Evolutionary conservation across 2,329 filamentous ascomycete genomes (phyloP).

Genomic region (Aspergillus pseudoviridinutans): DNA sequence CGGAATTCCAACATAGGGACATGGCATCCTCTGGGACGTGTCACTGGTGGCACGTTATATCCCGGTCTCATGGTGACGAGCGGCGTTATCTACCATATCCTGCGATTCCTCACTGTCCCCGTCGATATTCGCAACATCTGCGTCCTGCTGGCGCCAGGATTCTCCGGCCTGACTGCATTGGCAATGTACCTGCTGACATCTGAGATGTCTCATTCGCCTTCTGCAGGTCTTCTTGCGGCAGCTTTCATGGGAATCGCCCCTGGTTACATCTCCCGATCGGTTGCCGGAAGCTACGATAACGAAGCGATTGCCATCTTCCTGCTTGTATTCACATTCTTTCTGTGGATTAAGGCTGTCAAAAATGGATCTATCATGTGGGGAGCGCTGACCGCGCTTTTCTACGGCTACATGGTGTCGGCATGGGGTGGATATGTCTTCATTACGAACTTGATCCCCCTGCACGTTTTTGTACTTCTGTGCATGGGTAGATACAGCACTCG

Average conservation of each 20-base stretch:
- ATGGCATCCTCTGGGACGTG: conserved; percentile 97
- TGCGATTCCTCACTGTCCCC: conserved; percentile 82
- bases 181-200: conserved; percentile 93
- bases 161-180: conserved; percentile 88
- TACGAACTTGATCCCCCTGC: conserved; percentile 90
- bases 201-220: conserved; percentile 94
- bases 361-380: conserved; percentile 96
- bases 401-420: conserved; percentile 99
- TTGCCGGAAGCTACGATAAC: conserved; percentile 98
- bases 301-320: conserved; percentile 99
- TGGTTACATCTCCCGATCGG: conserved; percentile 95
- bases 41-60: conserved; percentile 98
- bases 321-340: conserved; percentile 95
- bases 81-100: conserved; percentile 90
- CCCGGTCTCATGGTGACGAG: conserved; percentile 99
- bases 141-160: conserved; percentile 89
- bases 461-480: conserved; percentile 87
- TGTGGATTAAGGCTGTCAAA: conserved; percentile 99
- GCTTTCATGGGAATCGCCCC: conserved; percentile 96
- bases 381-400: conserved; percentile 88
- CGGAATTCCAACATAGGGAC: conserved; percentile 54
- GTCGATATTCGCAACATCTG: conserved; percentile 99
- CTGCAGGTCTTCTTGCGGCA: conserved; percentile 89
- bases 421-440: conserved; percentile 99
- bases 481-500: conserved; percentile 96